Evolutionary conservation across 202 grass and related monocot genomes (phyloP).

Genomic region (Schoenoplectus tabernaemontani): DNA sequence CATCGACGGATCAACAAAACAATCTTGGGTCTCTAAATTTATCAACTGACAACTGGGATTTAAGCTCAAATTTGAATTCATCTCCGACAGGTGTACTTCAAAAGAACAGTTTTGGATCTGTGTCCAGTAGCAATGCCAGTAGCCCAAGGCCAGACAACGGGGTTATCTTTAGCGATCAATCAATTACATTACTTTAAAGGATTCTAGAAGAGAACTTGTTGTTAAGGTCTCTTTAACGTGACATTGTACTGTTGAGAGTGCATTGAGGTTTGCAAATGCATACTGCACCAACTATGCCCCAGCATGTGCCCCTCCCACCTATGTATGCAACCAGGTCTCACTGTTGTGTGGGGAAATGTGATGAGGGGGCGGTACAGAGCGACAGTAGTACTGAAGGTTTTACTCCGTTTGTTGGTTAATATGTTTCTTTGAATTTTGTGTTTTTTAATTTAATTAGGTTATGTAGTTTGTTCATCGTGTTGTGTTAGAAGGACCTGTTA

Average conservation of each 20-base stretch:
- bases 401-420: conserved; percentile 4
- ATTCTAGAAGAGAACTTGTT: background rate
- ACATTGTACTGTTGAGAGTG: background rate
- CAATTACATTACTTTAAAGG: conserved; percentile 31
- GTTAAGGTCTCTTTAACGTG: background rate
- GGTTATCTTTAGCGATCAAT: conserved; percentile 16
- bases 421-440: background rate
- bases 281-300: background rate
- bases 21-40: conserved; percentile 38
- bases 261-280: background rate
- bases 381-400: background rate
- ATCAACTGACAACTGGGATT: conserved; percentile 40
- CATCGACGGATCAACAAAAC: conserved; percentile 29
- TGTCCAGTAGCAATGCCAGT: conserved; percentile 41
- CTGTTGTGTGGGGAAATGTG: background rate
- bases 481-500: background rate
- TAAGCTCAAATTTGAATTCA: conserved; percentile 16
- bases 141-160: conserved; percentile 44
- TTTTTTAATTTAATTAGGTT: conserved; percentile 1
- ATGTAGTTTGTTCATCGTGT: conserved; percentile 1
- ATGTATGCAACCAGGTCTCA: background rate
- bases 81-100: conserved; percentile 43
- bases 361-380: too few relatives aligned
- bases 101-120: conserved; percentile 38
- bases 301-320: background rate